Evolutionary conservation across 2,329 filamentous ascomycete genomes (phyloP).

Genomic region (Hymenoscyphus occultus): DNA sequence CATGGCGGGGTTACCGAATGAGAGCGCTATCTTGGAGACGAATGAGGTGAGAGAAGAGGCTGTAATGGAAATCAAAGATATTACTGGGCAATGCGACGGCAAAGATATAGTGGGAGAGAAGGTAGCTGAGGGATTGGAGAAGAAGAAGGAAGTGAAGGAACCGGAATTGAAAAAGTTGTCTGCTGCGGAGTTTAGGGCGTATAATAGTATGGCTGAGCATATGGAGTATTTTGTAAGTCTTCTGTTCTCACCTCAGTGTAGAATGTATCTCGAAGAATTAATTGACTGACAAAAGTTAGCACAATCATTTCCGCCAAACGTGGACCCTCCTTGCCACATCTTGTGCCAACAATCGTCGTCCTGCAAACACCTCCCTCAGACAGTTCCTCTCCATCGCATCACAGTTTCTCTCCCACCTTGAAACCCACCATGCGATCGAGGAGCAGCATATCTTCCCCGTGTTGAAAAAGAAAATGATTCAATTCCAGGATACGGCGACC

Average conservation of each 20-base stretch:
- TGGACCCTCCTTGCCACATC: slow-evolving; percentile 72
- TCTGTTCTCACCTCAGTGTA: background rate
- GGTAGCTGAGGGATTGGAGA: background rate
- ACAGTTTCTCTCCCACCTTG: slow-evolving; percentile 69
- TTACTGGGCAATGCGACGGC: background rate
- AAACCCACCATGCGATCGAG: slow-evolving; percentile 78
- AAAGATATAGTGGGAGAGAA: background rate
- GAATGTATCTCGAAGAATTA: background rate
- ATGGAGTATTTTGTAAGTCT: slow-evolving; percentile 59
- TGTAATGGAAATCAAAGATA: background rate
- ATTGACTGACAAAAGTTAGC: slow-evolving; percentile 43
- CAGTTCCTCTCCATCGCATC: slow-evolving; percentile 67
- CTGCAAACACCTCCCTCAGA: slow-evolving; percentile 60
- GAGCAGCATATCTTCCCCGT: slow-evolving; percentile 78
- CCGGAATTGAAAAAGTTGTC: slow-evolving; percentile 50
- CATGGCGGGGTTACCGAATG: slow-evolving; percentile 8
- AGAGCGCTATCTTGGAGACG: slow-evolving; percentile 5
- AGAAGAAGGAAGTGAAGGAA: slow-evolving; percentile 20
- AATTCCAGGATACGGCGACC: slow-evolving; percentile 63
- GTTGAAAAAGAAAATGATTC: slow-evolving; percentile 74
- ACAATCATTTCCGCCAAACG: slow-evolving; percentile 70
- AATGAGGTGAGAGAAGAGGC: slow-evolving; percentile 14
- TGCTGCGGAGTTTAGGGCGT: slow-evolving; percentile 54
- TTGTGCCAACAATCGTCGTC: slow-evolving; percentile 57
- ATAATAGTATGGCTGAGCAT: slow-evolving; percentile 59